Conservation (phyloP, 345 rosid species). For the Populus euphratica region DNA sequence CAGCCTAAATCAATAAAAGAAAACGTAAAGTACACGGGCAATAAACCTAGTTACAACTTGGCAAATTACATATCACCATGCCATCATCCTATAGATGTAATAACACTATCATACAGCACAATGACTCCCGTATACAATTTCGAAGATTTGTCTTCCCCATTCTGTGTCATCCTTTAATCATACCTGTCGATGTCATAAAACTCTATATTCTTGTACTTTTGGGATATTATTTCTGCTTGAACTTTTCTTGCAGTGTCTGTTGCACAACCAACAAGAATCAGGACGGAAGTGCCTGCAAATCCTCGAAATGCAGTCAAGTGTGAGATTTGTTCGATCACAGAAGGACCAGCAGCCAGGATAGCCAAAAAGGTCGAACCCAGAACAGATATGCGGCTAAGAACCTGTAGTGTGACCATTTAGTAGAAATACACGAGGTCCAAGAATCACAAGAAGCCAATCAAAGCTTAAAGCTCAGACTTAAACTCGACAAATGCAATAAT, state of each 20-base stretch:
- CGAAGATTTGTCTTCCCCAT: background rate
- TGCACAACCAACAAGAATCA: slow-evolving; percentile 98
- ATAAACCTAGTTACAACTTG: background rate
- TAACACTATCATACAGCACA: background rate
- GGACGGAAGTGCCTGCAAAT: slow-evolving; percentile 96
- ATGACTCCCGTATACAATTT: background rate
- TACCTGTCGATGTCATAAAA: slow-evolving; percentile 69
- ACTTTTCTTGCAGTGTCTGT: slow-evolving; percentile 97
- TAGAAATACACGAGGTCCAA: background rate
- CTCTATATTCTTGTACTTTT: slow-evolving; percentile 91
- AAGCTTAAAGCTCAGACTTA: background rate
- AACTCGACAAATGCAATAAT: background rate
- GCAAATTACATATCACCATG: background rate
- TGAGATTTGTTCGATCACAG: slow-evolving; percentile 75
- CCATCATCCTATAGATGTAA: background rate
- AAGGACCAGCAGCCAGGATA: slow-evolving; percentile 95
- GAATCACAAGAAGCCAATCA: background rate
- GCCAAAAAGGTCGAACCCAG: slow-evolving; percentile 85
- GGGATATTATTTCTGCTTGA: slow-evolving; percentile 92
- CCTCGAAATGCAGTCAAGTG: slow-evolving; percentile 97
- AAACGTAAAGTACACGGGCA: background rate
- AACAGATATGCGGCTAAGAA: slow-evolving; percentile 92
- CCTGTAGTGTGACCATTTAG: slow-evolving; percentile 37
- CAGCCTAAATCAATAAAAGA: background rate
- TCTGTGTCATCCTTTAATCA: background rate